Evolutionary conservation across 306 rosid genomes (phyloP).

Genomic region (Quercus cerris): DNA sequence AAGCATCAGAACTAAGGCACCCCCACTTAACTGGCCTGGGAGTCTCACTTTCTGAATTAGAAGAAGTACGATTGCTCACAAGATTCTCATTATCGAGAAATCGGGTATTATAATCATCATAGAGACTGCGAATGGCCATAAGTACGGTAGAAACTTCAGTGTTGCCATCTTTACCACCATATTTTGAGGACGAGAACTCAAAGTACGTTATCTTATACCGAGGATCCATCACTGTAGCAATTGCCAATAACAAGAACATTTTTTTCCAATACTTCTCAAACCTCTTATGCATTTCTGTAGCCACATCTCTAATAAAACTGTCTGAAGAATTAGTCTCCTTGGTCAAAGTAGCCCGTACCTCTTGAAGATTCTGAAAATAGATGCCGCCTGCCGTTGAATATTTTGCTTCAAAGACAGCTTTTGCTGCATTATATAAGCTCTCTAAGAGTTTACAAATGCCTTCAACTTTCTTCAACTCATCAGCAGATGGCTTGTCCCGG

Average conservation of each 20-base stretch:
- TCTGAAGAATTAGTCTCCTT: not conserved
- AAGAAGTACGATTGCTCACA: no score
- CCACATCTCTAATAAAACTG: slow-evolving; percentile 7
- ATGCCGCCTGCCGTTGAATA: slow-evolving; percentile 9
- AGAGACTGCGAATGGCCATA: not conserved
- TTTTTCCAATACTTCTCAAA: slow-evolving; percentile 14
- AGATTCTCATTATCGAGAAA: no score
- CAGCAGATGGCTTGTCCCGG: not conserved
- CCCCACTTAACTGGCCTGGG: no score
- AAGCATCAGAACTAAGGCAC: no score
- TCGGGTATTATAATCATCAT: slow-evolving; percentile 1
- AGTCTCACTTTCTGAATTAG: no score
- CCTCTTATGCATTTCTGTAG: not conserved
- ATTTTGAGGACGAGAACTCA: not conserved
- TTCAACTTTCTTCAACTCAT: slow-evolving; percentile 4
- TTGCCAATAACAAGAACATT: slow-evolving; percentile 20
- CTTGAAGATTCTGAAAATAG: slow-evolving; percentile 5
- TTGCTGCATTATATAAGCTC: not conserved
- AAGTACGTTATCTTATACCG: slow-evolving; percentile 9
- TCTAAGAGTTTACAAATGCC: slow-evolving; percentile 3
- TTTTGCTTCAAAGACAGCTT: slow-evolving; percentile 1
- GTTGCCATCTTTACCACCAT: not conserved
- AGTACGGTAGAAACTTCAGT: not conserved
- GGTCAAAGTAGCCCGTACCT: not conserved
- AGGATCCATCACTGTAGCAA: slow-evolving; percentile 19